phyloP scores from a whole-genome alignment of 139 green algal genomes.

The Ostreobium quekettii region DNA sequence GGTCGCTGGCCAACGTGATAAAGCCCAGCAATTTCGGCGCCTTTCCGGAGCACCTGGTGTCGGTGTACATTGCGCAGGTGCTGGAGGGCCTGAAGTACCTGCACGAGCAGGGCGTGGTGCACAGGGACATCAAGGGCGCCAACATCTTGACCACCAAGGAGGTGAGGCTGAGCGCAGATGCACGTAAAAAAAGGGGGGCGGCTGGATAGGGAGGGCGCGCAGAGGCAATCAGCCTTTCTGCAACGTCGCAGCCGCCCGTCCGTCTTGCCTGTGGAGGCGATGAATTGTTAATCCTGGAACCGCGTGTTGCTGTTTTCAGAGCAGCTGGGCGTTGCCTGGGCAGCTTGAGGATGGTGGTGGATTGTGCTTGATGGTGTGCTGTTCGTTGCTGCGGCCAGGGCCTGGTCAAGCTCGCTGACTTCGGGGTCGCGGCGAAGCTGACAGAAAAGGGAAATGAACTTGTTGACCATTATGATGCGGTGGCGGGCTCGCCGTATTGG shows the following conservation, averaged over 20 bases:
- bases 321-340: no score
- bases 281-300: constrained; percentile 9
- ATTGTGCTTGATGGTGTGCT: no score
- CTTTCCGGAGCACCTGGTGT: constrained; percentile 80
- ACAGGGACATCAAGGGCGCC: constrained; percentile 93
- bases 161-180: constrained; percentile 26
- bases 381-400: constrained; percentile 41
- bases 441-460: constrained; percentile 34
- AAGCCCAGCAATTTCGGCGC: constrained; percentile 83
- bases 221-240: no score
- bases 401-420: constrained; percentile 94
- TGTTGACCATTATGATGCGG: constrained; percentile 31
- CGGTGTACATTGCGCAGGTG: constrained; percentile 84
- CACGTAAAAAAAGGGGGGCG: constrained; percentile 10
- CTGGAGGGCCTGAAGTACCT: constrained; percentile 81
- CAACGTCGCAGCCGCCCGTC: no score
- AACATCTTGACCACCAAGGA: constrained; percentile 92
- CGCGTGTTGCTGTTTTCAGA: background rate
- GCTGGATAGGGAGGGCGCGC: no score
- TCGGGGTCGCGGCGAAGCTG: constrained; percentile 90
- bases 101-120: constrained; percentile 88
- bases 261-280: background rate
- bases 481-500: constrained; percentile 92
- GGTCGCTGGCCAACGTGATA: constrained; percentile 72
- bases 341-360: no score